Evolutionary conservation across 768 basidiomycete species (phyloP), one percentile per base, ranked within the genome.

Genomic region (Tylopilus intermedius): DNA sequence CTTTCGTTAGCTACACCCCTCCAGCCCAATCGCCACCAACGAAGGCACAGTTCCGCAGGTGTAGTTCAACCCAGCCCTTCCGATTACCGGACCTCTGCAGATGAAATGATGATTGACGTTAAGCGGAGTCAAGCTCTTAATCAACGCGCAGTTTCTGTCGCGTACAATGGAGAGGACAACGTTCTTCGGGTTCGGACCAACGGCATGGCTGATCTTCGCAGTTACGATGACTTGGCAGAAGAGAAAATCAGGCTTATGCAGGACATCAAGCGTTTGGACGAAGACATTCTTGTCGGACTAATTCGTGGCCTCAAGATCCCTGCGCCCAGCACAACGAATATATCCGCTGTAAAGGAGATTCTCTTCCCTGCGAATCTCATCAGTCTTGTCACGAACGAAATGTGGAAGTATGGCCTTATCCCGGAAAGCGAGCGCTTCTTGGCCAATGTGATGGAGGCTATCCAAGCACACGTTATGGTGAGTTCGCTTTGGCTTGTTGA

Each of bases 391-490:
- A 95, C 94, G n/a, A 99, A 99, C 70, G 96, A 98, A 72, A 99
- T 99, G 96, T 98, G 96, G 96, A 97, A 96, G 72, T 94, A 95
- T 63, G 93, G 94, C 45, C 82, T 99, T 59, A 97, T 98, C 59
- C 79, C 84, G 14, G 96, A 99, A 71, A 95, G 93, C 73, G 96
- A 98, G 71, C 80, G 94, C 45, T 98, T 99, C 81, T 76, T 99
- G 53, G 96, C 96, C 33, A 98, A 95, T 67, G 90, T 98, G 51
- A 98, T 98, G 95, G 94, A 97, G 70, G 89, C 87, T 3, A 88
- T 99, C 53, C 96, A 99, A 74, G 79, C 86, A 24, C 93, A 98
- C 72, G 94, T 98, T 58, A 97, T 98, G 94, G 96, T 94, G 56
- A 62, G 88, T 79, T 21, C 18, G 32, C 48, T 40, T 27, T n/a